These are phyloP conservation scores for Colletotrichum tabaci DNA, from an alignment of 2,329 filamentous ascomycete genomes.

Conservation along the genomic window DNA sequence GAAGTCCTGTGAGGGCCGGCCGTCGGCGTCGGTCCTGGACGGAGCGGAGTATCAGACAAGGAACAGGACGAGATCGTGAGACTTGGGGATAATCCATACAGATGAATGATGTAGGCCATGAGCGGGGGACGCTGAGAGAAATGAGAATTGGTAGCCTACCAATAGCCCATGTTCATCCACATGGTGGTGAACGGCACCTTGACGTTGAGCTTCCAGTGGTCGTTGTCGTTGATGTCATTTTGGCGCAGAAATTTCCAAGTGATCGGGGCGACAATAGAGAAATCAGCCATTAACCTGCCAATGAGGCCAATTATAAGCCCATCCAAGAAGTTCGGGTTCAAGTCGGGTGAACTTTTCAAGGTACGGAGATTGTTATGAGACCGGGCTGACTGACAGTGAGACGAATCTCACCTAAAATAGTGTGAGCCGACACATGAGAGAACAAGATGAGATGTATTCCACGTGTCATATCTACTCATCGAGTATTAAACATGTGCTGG, in stretches of 20 bases:
- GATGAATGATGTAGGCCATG: neutral
- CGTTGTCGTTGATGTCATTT: conserved; percentile 62
- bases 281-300: too few relatives aligned
- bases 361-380: too few relatives aligned
- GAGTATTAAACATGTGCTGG: too few relatives aligned
- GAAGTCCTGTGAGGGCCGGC: conserved; percentile 53
- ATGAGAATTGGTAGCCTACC: conserved; percentile 57
- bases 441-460: too few relatives aligned
- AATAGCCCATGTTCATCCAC: conserved; percentile 77
- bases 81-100: neutral
- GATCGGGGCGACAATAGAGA: too few relatives aligned
- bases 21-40: conserved; percentile 49
- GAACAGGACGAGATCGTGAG: neutral
- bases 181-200: conserved; percentile 62
- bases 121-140: neutral
- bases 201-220: conserved; percentile 70
- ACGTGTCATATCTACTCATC: too few relatives aligned
- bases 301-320: too few relatives aligned
- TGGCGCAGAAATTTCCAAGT: conserved; percentile 46
- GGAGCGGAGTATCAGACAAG: neutral
- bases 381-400: too few relatives aligned
- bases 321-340: too few relatives aligned
- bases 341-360: too few relatives aligned
- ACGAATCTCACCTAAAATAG: too few relatives aligned
- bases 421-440: too few relatives aligned